These are phyloP conservation scores for Lodderomyces oxycetoniae DNA, from an alignment of 1,139 yeast genomes.

Conservation along the genomic window DNA sequence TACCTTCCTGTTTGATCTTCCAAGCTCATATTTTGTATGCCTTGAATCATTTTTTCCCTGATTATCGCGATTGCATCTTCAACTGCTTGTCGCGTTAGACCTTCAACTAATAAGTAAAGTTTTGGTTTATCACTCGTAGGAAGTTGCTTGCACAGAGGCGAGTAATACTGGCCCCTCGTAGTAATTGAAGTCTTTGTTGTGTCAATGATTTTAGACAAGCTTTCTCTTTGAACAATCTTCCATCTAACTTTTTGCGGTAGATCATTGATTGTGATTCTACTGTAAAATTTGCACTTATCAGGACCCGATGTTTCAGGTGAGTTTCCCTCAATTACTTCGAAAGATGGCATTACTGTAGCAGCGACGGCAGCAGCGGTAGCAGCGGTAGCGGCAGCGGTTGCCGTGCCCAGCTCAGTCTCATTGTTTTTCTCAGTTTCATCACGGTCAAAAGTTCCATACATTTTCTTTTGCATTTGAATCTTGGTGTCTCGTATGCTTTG, in stretches of 20 bases:
- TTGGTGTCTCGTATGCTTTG: conserved; percentile 63
- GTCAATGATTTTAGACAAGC: conserved; percentile 62
- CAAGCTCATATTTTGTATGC: conserved; percentile 44
- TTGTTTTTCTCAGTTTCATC: conserved; percentile 3
- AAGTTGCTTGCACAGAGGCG: conserved; percentile 45
- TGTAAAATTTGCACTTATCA: conserved; percentile 61
- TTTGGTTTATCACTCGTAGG: conserved; percentile 45
- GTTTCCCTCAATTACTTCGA: conserved; percentile 48
- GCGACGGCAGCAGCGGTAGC: neutral
- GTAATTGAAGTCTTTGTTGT: conserved; percentile 77
- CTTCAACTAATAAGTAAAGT: conserved; percentile 75
- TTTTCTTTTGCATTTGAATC: conserved; percentile 46
- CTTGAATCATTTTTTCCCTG: conserved; percentile 57
- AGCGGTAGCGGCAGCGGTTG: neutral
- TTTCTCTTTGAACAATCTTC: conserved; percentile 71
- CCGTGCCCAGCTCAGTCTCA: too few relatives aligned
- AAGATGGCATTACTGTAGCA: conserved; percentile 31
- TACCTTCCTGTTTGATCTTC: conserved; percentile 38
- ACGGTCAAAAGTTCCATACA: conserved; percentile 18
- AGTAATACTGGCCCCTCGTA: conserved; percentile 73
- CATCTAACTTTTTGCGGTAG: conserved; percentile 82
- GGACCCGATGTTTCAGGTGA: conserved; percentile 62
- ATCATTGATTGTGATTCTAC: conserved; percentile 76
- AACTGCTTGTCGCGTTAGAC: conserved; percentile 61
- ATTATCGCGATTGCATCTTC: conserved; percentile 61